Base-by-base conservation (phyloP, 805 yeast species). In the Wickerhamiella sorbophila region DNA sequence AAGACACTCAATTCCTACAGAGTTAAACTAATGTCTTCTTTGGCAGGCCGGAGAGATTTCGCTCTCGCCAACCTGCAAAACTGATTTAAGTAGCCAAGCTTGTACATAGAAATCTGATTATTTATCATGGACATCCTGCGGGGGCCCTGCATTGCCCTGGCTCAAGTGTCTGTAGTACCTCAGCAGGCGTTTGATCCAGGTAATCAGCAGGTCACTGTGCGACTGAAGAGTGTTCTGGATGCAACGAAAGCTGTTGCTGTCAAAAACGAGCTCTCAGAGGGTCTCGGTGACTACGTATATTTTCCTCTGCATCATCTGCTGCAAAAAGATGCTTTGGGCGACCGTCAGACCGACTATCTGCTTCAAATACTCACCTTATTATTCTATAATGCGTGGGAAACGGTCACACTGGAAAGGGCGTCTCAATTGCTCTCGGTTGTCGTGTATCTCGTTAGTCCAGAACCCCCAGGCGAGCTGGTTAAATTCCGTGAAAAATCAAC, bases 221-320 rank as follows among this genome's bases (percentile, higher is more conserved):
- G 31, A 16, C 43, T 48, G 8, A 44, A 42, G 10, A 19, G 15
- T 1, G 18, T 48, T 6, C 19, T 39, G 20, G 18, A 10, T 6
- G 6, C 18, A 5, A 27, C 41, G 15, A 33, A 39, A 10, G 22
- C 39, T 2, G 12, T 19, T 5, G 40, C 8, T 31, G 15, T 6
- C n/a, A 31, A 31, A 6, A 16, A 31, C 33, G 8, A 31, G 33
- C n/a, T 43, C 3, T 12, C 46, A 1, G 31, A 17, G 2, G 32
- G 24, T 4, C 31, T 77, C 16, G 79, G 79, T 0, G 81, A 77
- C 46, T 76, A 77, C 44, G 64, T 77, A 1, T 76, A 75, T 55
- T 67, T 74, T 10, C 85, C 86, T 0, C 50, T 79, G 2, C 67
- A 75, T 1, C 68, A 69, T 41, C 52, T 79, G 6, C 56, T 79